Evolutionary conservation across 805 yeast genomes (phyloP), one percentile per base, ranked within the genome.

Genomic region (Yamadazyma philogaea): DNA sequence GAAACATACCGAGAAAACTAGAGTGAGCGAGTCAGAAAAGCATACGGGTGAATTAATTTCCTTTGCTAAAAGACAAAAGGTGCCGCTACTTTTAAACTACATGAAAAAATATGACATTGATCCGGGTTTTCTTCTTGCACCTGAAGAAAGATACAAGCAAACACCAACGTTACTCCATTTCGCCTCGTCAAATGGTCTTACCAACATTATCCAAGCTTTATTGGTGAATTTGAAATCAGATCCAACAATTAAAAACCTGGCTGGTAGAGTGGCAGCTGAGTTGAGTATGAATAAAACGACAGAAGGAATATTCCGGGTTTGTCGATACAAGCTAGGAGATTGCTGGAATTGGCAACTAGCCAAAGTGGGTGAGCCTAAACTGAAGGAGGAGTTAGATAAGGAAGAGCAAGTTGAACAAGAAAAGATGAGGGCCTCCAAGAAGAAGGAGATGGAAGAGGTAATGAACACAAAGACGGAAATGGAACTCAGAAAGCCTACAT

Each of bases 141-240:
- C 96, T 0, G 61, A 57, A 7, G 48, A 65, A 0, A 77, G 74
- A 42, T 83, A 74, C 52, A 51, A 59, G 8, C 63, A 70, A 10
- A 70, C 81, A 0, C 96, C 97, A 3, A 87, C 95, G 0, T 59
- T 86, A 44, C 65, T 93, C 22, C 96, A 89, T 56, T 87, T 70
- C 57, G 91, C 96, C 0, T 66, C 96, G 0, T 70, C 80, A 7
- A 70, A 80, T 43, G 86, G 87, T 3, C 66, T 81, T 17, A 71
- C 72, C 40, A 87, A 82, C 50, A 81, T 89, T 74, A 80, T 87
- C 2, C 73, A 74, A 35, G 71, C 79, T 0, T 66, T 91, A 39
- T 58, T 90, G 19, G 70, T 74, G 8, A 80, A 75, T 37, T 58
- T 86, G 51, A 82, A 84, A 46, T 85, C 87, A 0, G 84, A 87